Evolutionary conservation across 108 stramenopile species (phyloP).

Genomic region (Pinguiococcus pyrenoidosus): DNA sequence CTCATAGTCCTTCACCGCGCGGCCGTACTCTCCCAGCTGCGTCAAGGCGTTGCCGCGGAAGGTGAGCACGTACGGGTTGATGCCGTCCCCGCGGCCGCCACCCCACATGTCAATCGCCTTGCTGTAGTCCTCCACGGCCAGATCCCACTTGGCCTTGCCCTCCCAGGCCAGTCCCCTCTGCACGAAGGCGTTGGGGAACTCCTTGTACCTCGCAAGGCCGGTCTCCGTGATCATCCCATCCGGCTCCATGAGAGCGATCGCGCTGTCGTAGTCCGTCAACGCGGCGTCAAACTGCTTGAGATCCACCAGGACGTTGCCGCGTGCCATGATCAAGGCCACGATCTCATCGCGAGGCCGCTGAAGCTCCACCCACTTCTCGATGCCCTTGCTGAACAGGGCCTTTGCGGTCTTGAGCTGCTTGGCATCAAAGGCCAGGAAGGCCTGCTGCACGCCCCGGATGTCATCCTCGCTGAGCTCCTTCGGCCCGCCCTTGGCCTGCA

Average conservation of each 20-base stretch:
- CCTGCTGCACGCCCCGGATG: not conserved
- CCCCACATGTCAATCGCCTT: not conserved
- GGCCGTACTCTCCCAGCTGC: not conserved
- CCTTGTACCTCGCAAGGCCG: not conserved
- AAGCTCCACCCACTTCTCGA: not conserved
- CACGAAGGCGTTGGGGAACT: not conserved
- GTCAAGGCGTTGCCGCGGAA: slow-evolving; percentile 2
- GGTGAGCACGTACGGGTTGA: slow-evolving; percentile 1
- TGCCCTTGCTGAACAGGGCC: not conserved
- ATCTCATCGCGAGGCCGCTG: slow-evolving; percentile 1
- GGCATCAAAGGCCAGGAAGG: not conserved
- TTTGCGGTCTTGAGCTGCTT: not conserved
- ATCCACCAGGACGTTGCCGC: not conserved
- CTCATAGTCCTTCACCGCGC: not conserved
- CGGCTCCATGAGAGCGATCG: not conserved
- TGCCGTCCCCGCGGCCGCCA: not conserved
- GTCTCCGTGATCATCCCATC: not conserved
- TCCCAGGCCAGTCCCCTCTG: slow-evolving; percentile 1
- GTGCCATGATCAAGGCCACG: not conserved
- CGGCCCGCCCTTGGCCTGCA: too few species aligned
- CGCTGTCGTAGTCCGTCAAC: not conserved
- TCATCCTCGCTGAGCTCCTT: too few species aligned
- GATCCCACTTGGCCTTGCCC: not conserved
- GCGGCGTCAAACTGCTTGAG: slow-evolving; percentile 2
- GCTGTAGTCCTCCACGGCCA: slow-evolving; percentile 2